Base-by-base conservation (phyloP, 495 filamentous ascomycete genomes). In the Penicillium ucsense region DNA sequence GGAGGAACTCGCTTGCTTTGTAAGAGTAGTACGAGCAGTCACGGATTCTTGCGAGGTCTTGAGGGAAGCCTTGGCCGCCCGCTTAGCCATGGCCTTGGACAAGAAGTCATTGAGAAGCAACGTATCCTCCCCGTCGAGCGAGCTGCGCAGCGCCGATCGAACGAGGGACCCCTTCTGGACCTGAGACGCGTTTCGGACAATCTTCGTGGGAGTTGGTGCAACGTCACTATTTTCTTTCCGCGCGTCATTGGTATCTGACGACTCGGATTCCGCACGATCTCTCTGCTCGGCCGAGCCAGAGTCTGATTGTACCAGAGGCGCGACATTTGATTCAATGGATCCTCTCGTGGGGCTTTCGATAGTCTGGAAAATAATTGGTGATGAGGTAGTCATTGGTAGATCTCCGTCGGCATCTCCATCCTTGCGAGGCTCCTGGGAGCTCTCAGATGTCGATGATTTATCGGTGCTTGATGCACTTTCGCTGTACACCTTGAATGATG, bases 61-160 rank as follows among this genome's bases (percentile, higher is more conserved):
- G 27, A 57, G 59, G 8, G 61, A 54, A 9, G 61, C 60, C 53
- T 76, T 78, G 51, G 70, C 77, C 31, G 73, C 76, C 51, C 79
- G 80, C 53, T 72, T 82, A 7, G 78, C 75, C 46, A 76, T 75
- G 10, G 79, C 79, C 39, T 74, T 77, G 46, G 70, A 77, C 31
- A 84, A 63, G 54, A 83, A 84, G 42, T 77, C 74, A 51, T 78
- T 80, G 28, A 84, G 69, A 20, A 83, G 53, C 41, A 65, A 77
- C 3, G 78, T 77, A 62, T 83, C 79, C 43, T 80, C 76, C 50
- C 74, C 68, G 43, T 67, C 68, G n/a, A 71, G 51, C 12, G 68
- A 69, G 54, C 66, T 72, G 42, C 66, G 60, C 5, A 71, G 54
- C 34, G 69, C 67, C 36, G 70, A 71, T 46, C 67, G 64, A 12